Base-by-base conservation (phyloP, 352 stramenopile species). In the Phytophthora multivora region DNA sequence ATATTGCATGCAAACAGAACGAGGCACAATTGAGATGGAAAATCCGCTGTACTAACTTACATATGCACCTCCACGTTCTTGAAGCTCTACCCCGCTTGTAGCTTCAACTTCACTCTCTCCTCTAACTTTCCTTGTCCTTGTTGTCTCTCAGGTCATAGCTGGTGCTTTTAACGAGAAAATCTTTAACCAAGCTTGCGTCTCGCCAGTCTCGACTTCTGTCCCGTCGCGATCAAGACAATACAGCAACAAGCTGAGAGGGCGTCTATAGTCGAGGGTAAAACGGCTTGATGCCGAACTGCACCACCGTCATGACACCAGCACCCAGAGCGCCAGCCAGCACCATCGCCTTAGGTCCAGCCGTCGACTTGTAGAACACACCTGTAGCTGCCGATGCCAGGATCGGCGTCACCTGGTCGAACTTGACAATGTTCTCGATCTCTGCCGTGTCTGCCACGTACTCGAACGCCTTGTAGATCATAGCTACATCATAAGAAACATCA, bases 401-500 rank as follows among this genome's bases (percentile, higher is more conserved):
- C 10, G 87, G 87, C 47, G 86, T 90, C 49, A 91, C 73, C 62
- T 94, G 85, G 73, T 93, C 85, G 45, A 91, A 87, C 66, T 90
- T 87, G 51, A 91, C 75, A 59, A 88, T 81, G 48, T 87, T 87
- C 60, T 95, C 87, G 35, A 95, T 75, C 70, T 95, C 87, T 4
- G 70, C 78, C 41, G 85, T 86, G 66, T 95, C 87, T 3, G 73
- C 83, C 35, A 84, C 73, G 57, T 90, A 91, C 74, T 95, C 84
- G 48, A 93, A 91, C 13, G 79, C 81, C 71, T 93, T 93, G 75
- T 95, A 95, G 62, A 95, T 90, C 59, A 95, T 81, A 11, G 87
- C 87, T 94, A 39, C 16, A 63, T 7, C 2, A 50, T 16, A 49
- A 11, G 40, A 55, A 43, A 41, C 55, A 61, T 25, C 50, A 41